A percentile compares a stretch with the other conserved stretches of the same genome.
These are phyloP conservation scores for Coccomyxa sp. DNA, from an alignment of 139 green algal genomes.

Conservation along the genomic window DNA sequence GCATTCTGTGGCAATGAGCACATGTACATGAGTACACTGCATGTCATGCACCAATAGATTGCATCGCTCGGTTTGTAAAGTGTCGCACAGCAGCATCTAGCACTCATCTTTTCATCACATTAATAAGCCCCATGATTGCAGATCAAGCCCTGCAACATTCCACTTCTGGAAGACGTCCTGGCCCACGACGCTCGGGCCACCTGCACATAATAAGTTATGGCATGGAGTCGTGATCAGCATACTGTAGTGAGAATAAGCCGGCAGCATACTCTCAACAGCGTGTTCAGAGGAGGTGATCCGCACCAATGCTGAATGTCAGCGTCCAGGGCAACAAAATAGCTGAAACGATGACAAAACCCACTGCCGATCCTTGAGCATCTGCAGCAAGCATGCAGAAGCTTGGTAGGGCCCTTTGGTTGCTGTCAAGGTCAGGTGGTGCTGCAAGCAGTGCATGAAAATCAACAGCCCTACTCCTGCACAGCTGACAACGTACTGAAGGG, in stretches of 20 bases:
- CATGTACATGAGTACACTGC: too few species aligned
- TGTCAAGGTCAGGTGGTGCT: too few species aligned
- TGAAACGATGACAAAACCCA: not conserved
- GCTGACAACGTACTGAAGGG: too few species aligned
- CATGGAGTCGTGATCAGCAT: not conserved
- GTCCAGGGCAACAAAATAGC: constrained; percentile 8
- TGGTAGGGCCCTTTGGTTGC: too few species aligned
- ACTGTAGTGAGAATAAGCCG: not conserved
- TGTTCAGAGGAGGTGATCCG: not conserved
- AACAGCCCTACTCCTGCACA: too few species aligned
- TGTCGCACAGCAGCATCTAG: too few species aligned
- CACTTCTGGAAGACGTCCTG: not conserved
- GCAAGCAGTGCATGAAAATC: too few species aligned
- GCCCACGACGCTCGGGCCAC: not conserved
- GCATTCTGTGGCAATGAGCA: too few species aligned
- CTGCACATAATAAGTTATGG: not conserved
- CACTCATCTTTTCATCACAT: not conserved
- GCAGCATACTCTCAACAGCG: not conserved
- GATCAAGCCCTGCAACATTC: not conserved
- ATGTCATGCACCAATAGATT: too few species aligned
- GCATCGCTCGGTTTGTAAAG: too few species aligned
- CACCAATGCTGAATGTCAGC: constrained; percentile 12
- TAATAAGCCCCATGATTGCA: not conserved
- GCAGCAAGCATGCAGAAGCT: not conserved
- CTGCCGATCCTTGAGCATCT: constrained; percentile 1